Percentiles rank a stretch among this genome's conserved stretches.
Conservation (phyloP, 345 rosid species). For the Brassica rapa region DNA sequence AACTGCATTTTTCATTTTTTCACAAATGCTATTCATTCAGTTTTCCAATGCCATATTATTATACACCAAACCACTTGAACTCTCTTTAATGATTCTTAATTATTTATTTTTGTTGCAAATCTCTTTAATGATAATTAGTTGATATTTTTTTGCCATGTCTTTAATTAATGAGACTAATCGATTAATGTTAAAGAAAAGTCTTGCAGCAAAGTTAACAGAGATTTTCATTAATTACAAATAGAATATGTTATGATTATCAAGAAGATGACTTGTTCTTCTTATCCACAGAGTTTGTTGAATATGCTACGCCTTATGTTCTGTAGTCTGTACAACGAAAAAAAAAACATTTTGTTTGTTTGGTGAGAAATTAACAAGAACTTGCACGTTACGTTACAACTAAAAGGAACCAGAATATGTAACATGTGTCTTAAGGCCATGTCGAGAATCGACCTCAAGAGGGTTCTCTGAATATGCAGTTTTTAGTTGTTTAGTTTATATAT, state of each 20-base stretch:
- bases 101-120: background rate
- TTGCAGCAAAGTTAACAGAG: background rate
- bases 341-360: background rate
- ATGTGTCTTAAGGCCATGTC: too few relatives aligned
- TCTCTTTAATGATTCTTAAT: background rate
- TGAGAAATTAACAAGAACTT: background rate
- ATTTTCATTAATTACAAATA: background rate
- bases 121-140: constrained; percentile 9
- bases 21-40: background rate
- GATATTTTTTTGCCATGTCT: background rate
- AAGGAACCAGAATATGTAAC: background rate
- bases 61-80: background rate
- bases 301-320: constrained; percentile 25
- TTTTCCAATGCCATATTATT: background rate
- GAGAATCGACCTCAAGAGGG: too few relatives aligned
- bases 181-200: background rate
- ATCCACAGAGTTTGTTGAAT: constrained; percentile 1
- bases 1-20: background rate
- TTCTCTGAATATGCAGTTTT: too few relatives aligned
- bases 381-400: constrained; percentile 4
- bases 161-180: background rate
- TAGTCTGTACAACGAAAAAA: constrained; percentile 14
- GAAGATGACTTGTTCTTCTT: constrained; percentile 7
- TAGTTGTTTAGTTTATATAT: too few relatives aligned
- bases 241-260: background rate